A percentile compares a stretch with the other conserved stretches of the same genome.
Evolutionary conservation across 2,329 filamentous ascomycete genomes (phyloP).

Genomic region (Neonectria coccinea): DNA sequence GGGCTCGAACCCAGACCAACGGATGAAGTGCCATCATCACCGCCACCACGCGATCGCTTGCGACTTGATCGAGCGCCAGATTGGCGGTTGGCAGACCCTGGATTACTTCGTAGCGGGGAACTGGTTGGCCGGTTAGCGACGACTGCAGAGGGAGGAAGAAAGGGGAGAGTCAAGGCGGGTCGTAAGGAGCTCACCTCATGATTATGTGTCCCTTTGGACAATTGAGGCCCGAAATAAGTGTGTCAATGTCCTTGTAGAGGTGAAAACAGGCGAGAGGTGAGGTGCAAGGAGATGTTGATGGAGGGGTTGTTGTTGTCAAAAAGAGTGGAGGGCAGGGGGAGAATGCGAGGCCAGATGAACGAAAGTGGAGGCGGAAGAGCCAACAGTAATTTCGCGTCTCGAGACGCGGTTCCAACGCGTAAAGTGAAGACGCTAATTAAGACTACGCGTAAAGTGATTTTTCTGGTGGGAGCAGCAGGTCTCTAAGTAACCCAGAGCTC

Average conservation of each 20-base stretch:
- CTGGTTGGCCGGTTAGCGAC: constrained; percentile 57
- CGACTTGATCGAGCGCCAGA: constrained; percentile 62
- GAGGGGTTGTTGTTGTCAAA: constrained; percentile 29
- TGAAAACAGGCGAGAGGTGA: neutral
- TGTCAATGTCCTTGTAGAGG: constrained; percentile 12
- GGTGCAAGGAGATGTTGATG: constrained; percentile 8
- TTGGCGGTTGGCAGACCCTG: constrained; percentile 86
- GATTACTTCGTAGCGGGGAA: constrained; percentile 84
- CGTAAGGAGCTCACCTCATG: constrained; percentile 30
- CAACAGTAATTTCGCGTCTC: constrained; percentile 44
- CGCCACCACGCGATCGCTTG: constrained; percentile 66
- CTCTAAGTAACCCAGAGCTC: too few species aligned
- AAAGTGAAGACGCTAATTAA: constrained; percentile 54
- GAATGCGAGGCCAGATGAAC: constrained; percentile 28
- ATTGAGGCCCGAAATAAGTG: constrained; percentile 2
- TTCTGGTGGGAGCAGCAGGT: too few species aligned
- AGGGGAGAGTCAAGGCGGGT: neutral
- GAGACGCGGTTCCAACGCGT: constrained; percentile 54
- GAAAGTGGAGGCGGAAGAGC: constrained; percentile 34
- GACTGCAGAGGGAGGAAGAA: neutral
- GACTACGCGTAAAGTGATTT: constrained; percentile 53
- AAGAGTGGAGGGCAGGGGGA: constrained; percentile 37
- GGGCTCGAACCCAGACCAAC: constrained; percentile 68
- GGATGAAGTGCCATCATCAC: constrained; percentile 64
- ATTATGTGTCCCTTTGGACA: constrained; percentile 14